These are phyloP conservation scores for Talaromyces sp. DNA, from an alignment of 2,329 filamentous ascomycete species.

Conservation along the genomic window DNA sequence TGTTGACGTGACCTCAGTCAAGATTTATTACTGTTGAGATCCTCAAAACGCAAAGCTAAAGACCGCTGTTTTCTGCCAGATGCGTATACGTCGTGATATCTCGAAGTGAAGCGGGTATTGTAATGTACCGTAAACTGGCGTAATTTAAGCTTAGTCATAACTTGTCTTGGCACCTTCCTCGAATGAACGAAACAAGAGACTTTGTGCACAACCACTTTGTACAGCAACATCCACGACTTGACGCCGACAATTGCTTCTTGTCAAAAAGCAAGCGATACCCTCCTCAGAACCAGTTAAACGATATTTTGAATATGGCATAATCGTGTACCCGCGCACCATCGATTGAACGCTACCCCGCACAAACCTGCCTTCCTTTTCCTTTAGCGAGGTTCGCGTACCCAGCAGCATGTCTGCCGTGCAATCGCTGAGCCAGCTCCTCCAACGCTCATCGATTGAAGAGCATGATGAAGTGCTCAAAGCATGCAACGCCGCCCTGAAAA, in stretches of 20 bases:
- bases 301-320: conserved; percentile 1
- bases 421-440: conserved; percentile 50
- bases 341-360: conserved; percentile 1
- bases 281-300: background rate
- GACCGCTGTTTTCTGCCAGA: background rate
- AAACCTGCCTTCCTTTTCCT: background rate
- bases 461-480: conserved; percentile 57
- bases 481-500: conserved; percentile 51
- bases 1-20: background rate
- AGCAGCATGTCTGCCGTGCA: conserved; percentile 37
- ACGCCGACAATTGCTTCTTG: background rate
- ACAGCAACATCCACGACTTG: background rate
- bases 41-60: background rate
- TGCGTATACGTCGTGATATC: no score
- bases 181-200: background rate
- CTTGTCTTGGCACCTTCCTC: background rate
- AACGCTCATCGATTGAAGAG: conserved; percentile 54
- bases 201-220: background rate
- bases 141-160: background rate
- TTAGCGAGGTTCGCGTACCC: background rate
- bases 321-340: background rate
- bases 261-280: background rate
- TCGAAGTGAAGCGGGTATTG: background rate
- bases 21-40: background rate
- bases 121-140: background rate